Evolutionary conservation across 371 early-diverging fungal genomes (phyloP), one percentile per base, ranked within the genome.

Genomic region (Mortierella sp.): DNA sequence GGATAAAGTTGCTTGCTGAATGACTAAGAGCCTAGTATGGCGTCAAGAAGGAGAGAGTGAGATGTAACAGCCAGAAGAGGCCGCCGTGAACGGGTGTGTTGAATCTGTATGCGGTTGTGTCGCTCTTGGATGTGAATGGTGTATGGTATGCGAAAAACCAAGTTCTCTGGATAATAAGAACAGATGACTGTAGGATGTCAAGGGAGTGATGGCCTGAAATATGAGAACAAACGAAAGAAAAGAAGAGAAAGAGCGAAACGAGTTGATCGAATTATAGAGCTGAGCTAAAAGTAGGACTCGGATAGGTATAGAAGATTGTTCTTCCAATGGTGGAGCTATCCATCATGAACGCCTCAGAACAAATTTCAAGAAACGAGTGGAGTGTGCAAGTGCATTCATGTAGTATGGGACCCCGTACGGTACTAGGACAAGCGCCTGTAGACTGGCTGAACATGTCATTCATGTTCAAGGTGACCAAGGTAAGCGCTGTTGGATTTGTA

Each of bases 171-270:
- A n/a, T n/a, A n/a, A n/a, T n/a, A n/a, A n/a, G n/a, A n/a, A n/a
- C n/a, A n/a, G n/a, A n/a, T n/a, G n/a, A n/a, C n/a, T n/a, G n/a
- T 48, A 27, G 45, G 34, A 30, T 34, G 50, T 7, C 28, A 31
- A 39, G 18, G 31, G 46, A 18, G 30, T 21, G n/a, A 13, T 42
- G 16, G 47, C 58, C 10, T 2, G 24, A 28, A 14, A 39, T 31
- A 45, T 48, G 49, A 24, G 41, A 14, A 38, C 21, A 55, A 27
- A 19, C 3, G 24, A 39, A 54, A 55, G 39, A 42, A 41, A 41
- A 23, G 14, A 26, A 41, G 41, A 46, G 27, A 42, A 28, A 55
- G 57, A 57, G 19, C 16, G 30, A 4, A n/a, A 26, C 10, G 31
- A 16, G 9, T 49, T 46, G 23, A 46, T 19, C 18, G 46, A 46